phyloP scores from a whole-genome alignment of 768 basidiomycete species.

The Phlebiopsis flavidoalba region DNA sequence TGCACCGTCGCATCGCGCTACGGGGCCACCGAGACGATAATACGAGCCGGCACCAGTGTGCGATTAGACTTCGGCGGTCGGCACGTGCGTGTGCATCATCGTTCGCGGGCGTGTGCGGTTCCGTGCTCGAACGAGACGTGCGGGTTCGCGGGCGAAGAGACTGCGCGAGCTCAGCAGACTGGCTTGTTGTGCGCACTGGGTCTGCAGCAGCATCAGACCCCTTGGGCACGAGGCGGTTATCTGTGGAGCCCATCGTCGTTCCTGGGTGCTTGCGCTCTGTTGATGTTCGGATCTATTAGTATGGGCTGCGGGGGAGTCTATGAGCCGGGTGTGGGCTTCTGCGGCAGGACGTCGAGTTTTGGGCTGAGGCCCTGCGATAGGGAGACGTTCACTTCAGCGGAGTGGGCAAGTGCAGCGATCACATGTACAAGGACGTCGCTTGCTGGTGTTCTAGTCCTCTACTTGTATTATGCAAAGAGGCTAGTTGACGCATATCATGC shows the following conservation, averaged over 20 bases:
- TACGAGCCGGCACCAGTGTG: no score
- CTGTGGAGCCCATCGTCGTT: neutral
- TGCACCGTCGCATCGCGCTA: neutral
- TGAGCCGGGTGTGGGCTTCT: neutral
- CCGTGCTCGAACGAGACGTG: neutral
- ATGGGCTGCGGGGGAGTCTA: neutral
- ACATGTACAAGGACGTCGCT: neutral
- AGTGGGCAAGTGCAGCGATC: neutral
- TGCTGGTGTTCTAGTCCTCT: neutral
- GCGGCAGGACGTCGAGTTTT: neutral
- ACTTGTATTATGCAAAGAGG: neutral
- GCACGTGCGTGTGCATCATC: no score
- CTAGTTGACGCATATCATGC: no score
- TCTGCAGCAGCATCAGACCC: neutral
- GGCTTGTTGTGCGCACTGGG: neutral
- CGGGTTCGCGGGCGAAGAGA: neutral
- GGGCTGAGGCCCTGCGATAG: neutral
- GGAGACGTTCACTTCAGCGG: neutral
- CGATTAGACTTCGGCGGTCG: no score
- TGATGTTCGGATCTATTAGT: neutral
- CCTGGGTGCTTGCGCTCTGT: neutral
- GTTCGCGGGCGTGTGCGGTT: no score
- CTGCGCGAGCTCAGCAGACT: neutral
- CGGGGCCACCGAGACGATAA: neutral
- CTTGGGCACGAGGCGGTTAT: conserved; percentile 1